These are phyloP conservation scores for Amniculicola lignicola DNA, from an alignment of 495 filamentous ascomycete species.

Conservation along the genomic window DNA sequence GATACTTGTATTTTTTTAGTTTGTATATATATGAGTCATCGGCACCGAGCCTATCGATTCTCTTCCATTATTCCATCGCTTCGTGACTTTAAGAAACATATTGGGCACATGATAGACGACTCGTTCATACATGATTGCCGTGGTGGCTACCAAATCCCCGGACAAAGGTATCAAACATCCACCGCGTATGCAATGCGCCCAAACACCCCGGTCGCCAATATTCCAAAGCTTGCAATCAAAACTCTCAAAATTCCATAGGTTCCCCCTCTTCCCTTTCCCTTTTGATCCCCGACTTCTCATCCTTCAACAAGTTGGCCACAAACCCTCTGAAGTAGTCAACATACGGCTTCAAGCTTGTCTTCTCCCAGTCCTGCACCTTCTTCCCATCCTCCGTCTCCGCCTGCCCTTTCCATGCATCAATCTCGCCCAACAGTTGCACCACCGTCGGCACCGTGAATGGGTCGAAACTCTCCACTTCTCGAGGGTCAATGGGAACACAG, in stretches of 20 bases:
- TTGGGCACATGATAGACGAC: too few species aligned
- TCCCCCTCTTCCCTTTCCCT: constrained; percentile 62
- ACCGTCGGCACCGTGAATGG: constrained; percentile 85
- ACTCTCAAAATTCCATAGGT: constrained; percentile 58
- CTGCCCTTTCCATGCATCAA: constrained; percentile 52
- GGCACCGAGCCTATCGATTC: too few species aligned
- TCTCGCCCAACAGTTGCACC: constrained; percentile 70
- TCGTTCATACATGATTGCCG: too few species aligned
- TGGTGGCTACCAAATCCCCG: too few species aligned
- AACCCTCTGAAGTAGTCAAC: constrained; percentile 84
- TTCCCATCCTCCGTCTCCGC: constrained; percentile 44
- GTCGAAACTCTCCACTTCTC: constrained; percentile 71
- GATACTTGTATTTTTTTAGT: too few species aligned
- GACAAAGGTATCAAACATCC: too few species aligned
- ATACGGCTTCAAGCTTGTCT: constrained; percentile 90
- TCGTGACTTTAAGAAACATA: too few species aligned
- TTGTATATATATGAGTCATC: too few species aligned
- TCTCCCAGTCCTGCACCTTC: constrained; percentile 83
- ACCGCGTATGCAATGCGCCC: too few species aligned
- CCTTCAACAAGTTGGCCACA: constrained; percentile 72
- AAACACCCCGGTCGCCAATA: too few species aligned
- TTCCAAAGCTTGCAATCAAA: not conserved
- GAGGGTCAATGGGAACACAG: constrained; percentile 87
- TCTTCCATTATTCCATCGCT: too few species aligned
- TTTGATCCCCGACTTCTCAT: constrained; percentile 72